These are phyloP conservation scores for Beta macrorhiza DNA, from an alignment of 179 eudicot species.

Conservation along the genomic window DNA sequence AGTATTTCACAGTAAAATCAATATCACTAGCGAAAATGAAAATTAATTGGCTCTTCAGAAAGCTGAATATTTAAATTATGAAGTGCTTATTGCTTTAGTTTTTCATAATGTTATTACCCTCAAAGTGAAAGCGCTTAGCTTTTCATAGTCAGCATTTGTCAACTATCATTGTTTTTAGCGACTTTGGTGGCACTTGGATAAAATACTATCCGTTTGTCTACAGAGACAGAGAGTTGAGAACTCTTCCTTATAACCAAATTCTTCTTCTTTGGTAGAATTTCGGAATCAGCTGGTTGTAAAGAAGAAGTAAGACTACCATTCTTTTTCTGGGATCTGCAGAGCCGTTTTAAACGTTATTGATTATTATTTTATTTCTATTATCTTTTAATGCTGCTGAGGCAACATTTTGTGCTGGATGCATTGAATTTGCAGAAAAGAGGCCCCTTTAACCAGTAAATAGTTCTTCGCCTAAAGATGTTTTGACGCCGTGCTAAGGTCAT, in stretches of 20 bases:
- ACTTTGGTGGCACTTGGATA: background rate
- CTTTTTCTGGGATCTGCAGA: background rate
- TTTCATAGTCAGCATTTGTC: background rate
- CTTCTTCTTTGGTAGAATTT: background rate
- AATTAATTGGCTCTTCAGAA: background rate
- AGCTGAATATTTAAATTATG: background rate
- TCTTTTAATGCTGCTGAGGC: background rate
- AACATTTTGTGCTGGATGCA: background rate
- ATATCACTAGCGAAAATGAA: background rate
- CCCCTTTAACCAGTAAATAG: background rate
- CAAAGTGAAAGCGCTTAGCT: background rate
- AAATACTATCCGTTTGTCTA: background rate
- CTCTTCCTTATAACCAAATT: background rate
- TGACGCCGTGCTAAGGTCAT: background rate
- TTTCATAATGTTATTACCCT: background rate
- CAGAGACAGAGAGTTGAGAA: background rate
- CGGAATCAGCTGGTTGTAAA: background rate
- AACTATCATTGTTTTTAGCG: background rate
- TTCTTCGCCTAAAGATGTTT: background rate
- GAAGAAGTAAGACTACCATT: background rate
- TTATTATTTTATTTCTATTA: background rate
- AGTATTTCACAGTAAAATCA: too few relatives aligned
- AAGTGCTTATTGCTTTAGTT: slow-evolving; percentile 2
- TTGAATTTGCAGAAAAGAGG: background rate
- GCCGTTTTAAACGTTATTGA: too few relatives aligned